A percentile compares a stretch with the other conserved stretches of the same genome.
phyloP scores from a whole-genome alignment of 1,284 basidiomycete genomes.

The Ganoderma boninense region DNA sequence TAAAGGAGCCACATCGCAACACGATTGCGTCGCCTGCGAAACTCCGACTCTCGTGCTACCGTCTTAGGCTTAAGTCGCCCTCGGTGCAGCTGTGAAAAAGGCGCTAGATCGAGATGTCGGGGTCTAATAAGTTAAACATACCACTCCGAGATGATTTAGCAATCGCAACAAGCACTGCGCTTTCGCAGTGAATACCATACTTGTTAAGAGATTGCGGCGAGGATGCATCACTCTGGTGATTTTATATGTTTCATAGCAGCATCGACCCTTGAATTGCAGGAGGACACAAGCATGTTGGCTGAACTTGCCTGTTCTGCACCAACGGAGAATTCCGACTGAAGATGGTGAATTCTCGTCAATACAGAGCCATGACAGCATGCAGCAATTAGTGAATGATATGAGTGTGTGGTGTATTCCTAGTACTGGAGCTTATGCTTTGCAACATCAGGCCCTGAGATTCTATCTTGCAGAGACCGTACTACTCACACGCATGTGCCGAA shows the following conservation, averaged over 20 bases:
- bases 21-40: constrained; percentile 62
- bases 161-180: constrained; percentile 61
- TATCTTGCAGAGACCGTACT: not conserved
- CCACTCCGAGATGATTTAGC: constrained; percentile 72
- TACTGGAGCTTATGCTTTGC: not conserved
- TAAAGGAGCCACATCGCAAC: constrained; percentile 53
- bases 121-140: constrained; percentile 63
- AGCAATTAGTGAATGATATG: constrained; percentile 20
- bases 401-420: not conserved
- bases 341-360: no score
- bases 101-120: constrained; percentile 65
- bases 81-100: constrained; percentile 67
- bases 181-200: constrained; percentile 67
- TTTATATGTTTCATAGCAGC: no score
- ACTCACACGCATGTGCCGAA: constrained; percentile 24
- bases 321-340: no score
- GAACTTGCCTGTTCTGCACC: no score
- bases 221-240: no score
- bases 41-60: constrained; percentile 70
- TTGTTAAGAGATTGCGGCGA: no score
- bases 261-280: no score
- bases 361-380: constrained; percentile 20
- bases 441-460: not conserved
- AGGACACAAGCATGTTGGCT: no score
- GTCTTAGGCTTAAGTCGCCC: constrained; percentile 76